Evolutionary conservation across 306 rosid genomes (phyloP), one percentile per base, ranked within the genome.

Genomic region (Acacia crassicarpa): DNA sequence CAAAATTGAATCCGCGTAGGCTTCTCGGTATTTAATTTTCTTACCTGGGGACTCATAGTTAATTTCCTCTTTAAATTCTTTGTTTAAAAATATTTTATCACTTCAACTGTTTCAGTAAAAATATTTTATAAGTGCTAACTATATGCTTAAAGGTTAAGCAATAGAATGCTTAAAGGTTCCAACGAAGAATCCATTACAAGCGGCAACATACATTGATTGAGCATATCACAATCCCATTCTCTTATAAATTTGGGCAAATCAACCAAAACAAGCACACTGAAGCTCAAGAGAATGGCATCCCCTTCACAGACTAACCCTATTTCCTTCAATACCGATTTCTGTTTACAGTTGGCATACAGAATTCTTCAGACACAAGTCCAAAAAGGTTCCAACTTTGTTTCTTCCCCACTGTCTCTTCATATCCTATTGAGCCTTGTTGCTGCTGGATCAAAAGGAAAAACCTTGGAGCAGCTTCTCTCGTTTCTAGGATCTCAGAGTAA

Each of bases 311-410:
- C 61, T 5, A 7, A 19, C 22, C 2, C 51, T 8, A 0, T 17
- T 75, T 56, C 78, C 33, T 75, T 54, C 49, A 75, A 76, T 9
- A 76, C 80, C 1, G 35, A 76, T 19, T 76, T 62, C 54, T 76
- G 80, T 9, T 4, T 61, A 59, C 69, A 76, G 59, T 3, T 76
- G 44, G 71, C 72, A 23, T 44, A 43, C 43, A 61, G n/a, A 14
- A 30, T 75, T n/a, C 68, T 76, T 32, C 72, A 25, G 58, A 75
- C 38, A 61, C 35, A 76, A 44, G 0, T 45, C 17, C 44, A 59
- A 43, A 27, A 76, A n/a, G 80, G 72, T 41, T 76, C 72, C 1
- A 76, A 61, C 27, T 76, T 76, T 44, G 80, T 76, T 25, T 23
- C 9, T 6, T 76, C 80, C 43, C 80, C 80, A 6, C 11, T 76